Percentiles rank a stretch among this genome's conserved stretches.
phyloP scores from a whole-genome alignment of 2,329 filamentous ascomycete genomes.

The Pestalotiopsis sp. region DNA sequence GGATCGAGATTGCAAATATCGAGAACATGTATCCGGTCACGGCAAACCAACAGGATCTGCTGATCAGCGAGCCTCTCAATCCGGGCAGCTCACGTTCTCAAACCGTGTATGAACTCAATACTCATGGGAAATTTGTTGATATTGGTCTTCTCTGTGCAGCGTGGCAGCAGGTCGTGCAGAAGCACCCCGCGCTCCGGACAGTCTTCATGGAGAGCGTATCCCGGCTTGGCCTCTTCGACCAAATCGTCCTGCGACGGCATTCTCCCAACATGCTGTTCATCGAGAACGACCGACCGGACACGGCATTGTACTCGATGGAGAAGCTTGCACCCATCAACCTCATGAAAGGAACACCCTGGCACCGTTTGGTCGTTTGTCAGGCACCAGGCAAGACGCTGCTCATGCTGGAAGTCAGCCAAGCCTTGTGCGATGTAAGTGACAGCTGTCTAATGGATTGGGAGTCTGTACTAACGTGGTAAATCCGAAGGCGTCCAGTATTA shows the following conservation, averaged over 20 bases:
- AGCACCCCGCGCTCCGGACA: slow-evolving; percentile 48
- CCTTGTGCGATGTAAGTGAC: slow-evolving; percentile 47
- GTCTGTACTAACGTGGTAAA: background rate
- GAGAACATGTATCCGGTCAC: slow-evolving; percentile 52
- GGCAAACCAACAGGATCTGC: slow-evolving; percentile 49
- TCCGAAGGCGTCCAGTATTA: slow-evolving; percentile 39
- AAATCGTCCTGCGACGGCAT: slow-evolving; percentile 46
- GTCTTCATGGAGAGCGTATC: slow-evolving; percentile 54
- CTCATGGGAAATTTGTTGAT: slow-evolving; percentile 40
- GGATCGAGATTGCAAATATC: slow-evolving; percentile 46
- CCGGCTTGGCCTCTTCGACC: slow-evolving; percentile 50
- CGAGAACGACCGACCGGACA: slow-evolving; percentile 41
- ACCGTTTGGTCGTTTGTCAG: slow-evolving; percentile 53
- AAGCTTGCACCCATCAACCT: slow-evolving; percentile 43
- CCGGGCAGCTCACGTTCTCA: slow-evolving; percentile 45
- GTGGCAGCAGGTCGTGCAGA: slow-evolving; percentile 50
- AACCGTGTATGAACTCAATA: slow-evolving; percentile 49
- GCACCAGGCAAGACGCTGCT: slow-evolving; percentile 44
- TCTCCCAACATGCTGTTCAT: slow-evolving; percentile 57
- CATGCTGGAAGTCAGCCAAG: slow-evolving; percentile 53
- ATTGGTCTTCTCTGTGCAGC: slow-evolving; percentile 47
- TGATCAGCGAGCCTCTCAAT: slow-evolving; percentile 45
- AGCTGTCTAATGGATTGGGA: background rate
- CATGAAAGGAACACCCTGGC: slow-evolving; percentile 43
- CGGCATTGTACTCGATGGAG: slow-evolving; percentile 39